phyloP scores from a whole-genome alignment of 192 early-diverging fungal species.

The Umbelopsis isabellina region DNA sequence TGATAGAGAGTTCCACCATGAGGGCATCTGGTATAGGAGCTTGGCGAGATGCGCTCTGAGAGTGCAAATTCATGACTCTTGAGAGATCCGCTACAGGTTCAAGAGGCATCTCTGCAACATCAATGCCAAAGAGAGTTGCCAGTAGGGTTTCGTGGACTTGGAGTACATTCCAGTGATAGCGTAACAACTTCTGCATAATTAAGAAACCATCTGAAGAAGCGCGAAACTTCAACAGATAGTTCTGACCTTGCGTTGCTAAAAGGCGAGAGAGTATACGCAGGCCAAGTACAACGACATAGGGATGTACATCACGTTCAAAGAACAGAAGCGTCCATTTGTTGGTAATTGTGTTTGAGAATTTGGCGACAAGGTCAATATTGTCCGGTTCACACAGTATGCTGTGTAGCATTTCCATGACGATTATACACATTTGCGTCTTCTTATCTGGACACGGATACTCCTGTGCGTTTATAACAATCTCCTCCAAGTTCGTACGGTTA shows the following conservation, averaged over 20 bases:
- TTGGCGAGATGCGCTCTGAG: constrained; percentile 30
- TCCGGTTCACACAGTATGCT: constrained; percentile 59
- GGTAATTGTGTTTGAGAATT: constrained; percentile 59
- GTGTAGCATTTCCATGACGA: constrained; percentile 67
- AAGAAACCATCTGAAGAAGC: constrained; percentile 56
- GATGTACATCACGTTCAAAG: constrained; percentile 55
- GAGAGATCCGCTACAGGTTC: constrained; percentile 51
- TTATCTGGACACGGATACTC: background rate
- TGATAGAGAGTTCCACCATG: constrained; percentile 49
- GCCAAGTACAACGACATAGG: constrained; percentile 57
- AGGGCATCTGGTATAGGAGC: constrained; percentile 51
- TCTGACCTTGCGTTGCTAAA: constrained; percentile 47
- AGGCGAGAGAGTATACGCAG: constrained; percentile 56
- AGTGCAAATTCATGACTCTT: constrained; percentile 47
- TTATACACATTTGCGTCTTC: constrained; percentile 36
- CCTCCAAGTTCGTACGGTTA: background rate
- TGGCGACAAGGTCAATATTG: constrained; percentile 47
- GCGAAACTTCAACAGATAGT: constrained; percentile 56
- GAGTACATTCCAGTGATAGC: constrained; percentile 58
- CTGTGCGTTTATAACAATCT: constrained; percentile 26
- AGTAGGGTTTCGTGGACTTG: constrained; percentile 60
- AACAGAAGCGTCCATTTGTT: constrained; percentile 70
- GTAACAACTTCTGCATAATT: constrained; percentile 59
- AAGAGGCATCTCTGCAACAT: constrained; percentile 56
- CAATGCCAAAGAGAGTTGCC: constrained; percentile 56